phyloP scores from a whole-genome alignment of 306 rosid genomes.

The Elaeagnus macrophylla region DNA sequence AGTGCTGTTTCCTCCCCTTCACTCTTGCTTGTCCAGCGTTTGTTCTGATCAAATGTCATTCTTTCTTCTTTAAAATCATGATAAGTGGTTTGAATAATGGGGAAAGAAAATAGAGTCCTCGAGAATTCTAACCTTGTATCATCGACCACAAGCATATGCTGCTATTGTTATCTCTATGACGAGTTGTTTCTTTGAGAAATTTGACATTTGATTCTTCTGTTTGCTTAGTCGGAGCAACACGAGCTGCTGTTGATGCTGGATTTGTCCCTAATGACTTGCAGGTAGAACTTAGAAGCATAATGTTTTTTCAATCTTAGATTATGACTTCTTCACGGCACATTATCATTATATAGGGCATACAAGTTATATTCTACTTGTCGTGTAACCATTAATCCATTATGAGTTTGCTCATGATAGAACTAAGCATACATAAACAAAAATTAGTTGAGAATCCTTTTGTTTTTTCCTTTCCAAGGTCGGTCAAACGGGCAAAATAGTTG shows the following conservation, averaged over 20 bases:
- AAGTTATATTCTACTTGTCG: conserved; percentile 1
- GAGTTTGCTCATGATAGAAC: neutral
- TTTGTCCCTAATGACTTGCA: conserved; percentile 90
- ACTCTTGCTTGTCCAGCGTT: too few species aligned
- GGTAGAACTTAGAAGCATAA: conserved; percentile 45
- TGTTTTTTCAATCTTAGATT: neutral
- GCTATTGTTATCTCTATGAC: conserved; percentile 5
- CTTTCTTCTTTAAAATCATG: too few species aligned
- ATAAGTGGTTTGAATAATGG: too few species aligned
- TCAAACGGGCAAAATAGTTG: conserved; percentile 96
- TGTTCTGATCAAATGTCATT: neutral
- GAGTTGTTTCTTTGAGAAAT: conserved; percentile 10
- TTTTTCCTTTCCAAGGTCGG: conserved; percentile 46
- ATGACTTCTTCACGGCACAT: neutral
- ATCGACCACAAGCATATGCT: conserved; percentile 5
- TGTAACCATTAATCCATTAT: neutral
- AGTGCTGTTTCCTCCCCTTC: neutral
- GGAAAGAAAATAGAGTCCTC: too few species aligned
- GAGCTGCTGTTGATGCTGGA: conserved; percentile 97
- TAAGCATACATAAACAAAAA: conserved; percentile 3
- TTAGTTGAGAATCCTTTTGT: neutral
- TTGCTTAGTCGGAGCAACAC: conserved; percentile 82
- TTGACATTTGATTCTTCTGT: conserved; percentile 23
- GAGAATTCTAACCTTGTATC: neutral
- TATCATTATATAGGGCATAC: neutral